Evolutionary conservation across 2,329 filamentous ascomycete genomes (phyloP).

Genomic region (Calonectria naviculata): DNA sequence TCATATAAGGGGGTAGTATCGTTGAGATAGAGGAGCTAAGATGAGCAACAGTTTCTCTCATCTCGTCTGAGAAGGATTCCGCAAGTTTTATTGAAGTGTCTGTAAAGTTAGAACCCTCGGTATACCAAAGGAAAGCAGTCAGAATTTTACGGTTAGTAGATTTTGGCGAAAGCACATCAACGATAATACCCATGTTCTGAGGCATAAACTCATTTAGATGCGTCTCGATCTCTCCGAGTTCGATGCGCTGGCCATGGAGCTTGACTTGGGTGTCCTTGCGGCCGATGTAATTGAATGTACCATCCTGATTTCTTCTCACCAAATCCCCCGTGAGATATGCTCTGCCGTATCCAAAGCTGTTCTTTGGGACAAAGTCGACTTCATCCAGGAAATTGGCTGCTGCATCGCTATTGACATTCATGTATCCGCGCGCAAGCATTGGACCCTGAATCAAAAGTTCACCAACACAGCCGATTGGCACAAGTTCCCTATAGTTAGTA

Average conservation of each 20-base stretch:
- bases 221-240: slow-evolving; percentile 43
- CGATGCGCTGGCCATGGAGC: slow-evolving; percentile 44
- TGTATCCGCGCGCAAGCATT: slow-evolving; percentile 38
- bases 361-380: slow-evolving; percentile 13
- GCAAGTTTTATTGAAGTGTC: background rate
- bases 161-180: slow-evolving; percentile 16
- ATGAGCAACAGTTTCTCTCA: background rate
- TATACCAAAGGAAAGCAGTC: slow-evolving; percentile 13
- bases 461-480: slow-evolving; percentile 37
- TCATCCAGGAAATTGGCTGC: slow-evolving; percentile 28
- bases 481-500: slow-evolving; percentile 22
- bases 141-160: slow-evolving; percentile 7
- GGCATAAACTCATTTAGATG: slow-evolving; percentile 16
- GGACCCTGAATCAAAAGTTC: slow-evolving; percentile 39
- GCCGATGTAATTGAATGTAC: slow-evolving; percentile 40
- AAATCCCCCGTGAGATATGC: slow-evolving; percentile 36
- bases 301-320: slow-evolving; percentile 35
- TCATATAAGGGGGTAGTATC: slow-evolving; percentile 29
- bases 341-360: slow-evolving; percentile 14
- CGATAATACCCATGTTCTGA: slow-evolving; percentile 31
- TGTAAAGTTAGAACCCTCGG: background rate
- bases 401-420: slow-evolving; percentile 11
- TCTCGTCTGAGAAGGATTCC: background rate
- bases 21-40: slow-evolving; percentile 3
- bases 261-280: slow-evolving; percentile 44